Percentiles rank a stretch among this genome's conserved stretches.
phyloP scores from a whole-genome alignment of 768 basidiomycete species.

The Tulasnella sp. region DNA sequence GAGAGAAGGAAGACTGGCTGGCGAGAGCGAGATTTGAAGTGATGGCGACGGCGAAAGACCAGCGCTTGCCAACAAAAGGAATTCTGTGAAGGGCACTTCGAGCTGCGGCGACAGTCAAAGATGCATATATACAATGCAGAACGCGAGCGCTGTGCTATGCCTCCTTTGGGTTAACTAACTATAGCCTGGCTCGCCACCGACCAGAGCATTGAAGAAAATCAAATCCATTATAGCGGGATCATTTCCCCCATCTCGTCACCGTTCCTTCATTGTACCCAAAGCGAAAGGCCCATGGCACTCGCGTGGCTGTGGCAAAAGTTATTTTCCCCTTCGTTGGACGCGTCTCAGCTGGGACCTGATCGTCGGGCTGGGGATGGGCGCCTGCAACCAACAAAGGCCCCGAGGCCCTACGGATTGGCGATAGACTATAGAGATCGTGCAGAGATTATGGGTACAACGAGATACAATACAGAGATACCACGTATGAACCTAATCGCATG shows the following conservation, averaged over 20 bases:
- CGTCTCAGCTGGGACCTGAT: background rate
- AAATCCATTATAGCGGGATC: background rate
- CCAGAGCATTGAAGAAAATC: background rate
- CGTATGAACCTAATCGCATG: background rate
- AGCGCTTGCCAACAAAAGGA: background rate
- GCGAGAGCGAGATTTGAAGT: background rate
- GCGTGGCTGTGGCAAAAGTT: background rate
- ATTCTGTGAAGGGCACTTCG: background rate
- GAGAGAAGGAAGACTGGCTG: background rate
- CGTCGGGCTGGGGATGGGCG: background rate
- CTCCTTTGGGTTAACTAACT: no score
- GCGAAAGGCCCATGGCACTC: background rate
- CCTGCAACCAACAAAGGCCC: background rate
- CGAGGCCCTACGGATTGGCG: background rate
- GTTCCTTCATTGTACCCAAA: constrained; percentile 2
- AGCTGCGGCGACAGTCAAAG: background rate
- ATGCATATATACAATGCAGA: background rate
- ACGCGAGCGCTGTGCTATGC: background rate
- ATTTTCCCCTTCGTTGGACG: background rate
- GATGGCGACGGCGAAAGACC: background rate
- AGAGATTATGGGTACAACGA: background rate
- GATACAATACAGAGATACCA: background rate
- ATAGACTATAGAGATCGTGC: background rate
- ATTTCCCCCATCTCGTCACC: background rate
- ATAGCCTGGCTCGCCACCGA: background rate